Base-by-base conservation (phyloP, 257 asterid species). In the Dorcoceras hygrometricum region DNA sequence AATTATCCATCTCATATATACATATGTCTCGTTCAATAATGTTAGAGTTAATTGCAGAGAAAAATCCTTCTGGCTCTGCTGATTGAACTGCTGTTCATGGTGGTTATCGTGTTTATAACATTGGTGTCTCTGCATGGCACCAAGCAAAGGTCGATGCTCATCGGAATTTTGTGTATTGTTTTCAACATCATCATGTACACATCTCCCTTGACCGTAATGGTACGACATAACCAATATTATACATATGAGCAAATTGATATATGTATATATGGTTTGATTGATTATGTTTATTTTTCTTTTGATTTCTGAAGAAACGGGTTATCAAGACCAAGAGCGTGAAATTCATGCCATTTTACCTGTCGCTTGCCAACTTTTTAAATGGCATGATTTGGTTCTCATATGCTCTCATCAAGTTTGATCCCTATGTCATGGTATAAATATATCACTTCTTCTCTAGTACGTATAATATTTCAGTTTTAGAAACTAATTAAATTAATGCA, bases 251-350 rank as follows among this genome's bases (percentile, higher is more conserved):
- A n/a, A n/a, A n/a, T n/a, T n/a, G n/a, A 18, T 6, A 26, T 24
- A 4, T 9, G 6, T 2, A 20, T 6, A 2, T 1, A 8, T 50
- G 3, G 11, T 7, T 26, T 6, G 14, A 31, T 4, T n/a, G 25
- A 10, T 61, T 7, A 6, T 3, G 12, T 11, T 75, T 25, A 4
- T n/a, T 48, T 23, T 4, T 1, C 4, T 27, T 0, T 28, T 27
- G 34, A 19, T 6, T 59, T 62, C 5, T 59, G 32, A 80, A 90
- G 95, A 55, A 53, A 34, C 81, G 77, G 50, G 98, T 91, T 14
- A 87, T 91, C 68, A 59, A 9, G 65, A 83, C 95, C 1, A 89
- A 89, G 82, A 91, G 98, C 55, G 98, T 89, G 12, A 84, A 84
- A 69, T 91, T 63, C 82, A 85, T 89, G 98, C 98, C 98, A 0